A percentile compares a stretch with the other conserved stretches of the same genome.
Evolutionary conservation across 306 rosid genomes (phyloP).

Genomic region (Cucumis cinereus): DNA sequence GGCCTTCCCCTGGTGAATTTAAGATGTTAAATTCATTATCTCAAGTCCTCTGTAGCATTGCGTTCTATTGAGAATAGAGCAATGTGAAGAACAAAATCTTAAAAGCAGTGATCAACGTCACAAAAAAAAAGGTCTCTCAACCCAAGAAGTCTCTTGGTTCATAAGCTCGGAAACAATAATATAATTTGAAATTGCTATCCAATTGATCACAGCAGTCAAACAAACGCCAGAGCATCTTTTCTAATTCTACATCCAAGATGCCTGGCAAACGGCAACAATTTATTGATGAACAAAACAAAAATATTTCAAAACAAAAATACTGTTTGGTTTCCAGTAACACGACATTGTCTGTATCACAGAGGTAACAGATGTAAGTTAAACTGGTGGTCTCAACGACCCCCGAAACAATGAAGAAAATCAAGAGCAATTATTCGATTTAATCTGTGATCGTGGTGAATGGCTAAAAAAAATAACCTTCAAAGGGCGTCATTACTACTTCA

Average conservation of each 20-base stretch:
- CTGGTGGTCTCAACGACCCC: not conserved
- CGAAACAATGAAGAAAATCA: slow-evolving; percentile 1
- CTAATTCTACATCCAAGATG: not conserved
- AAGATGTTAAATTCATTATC: not conserved
- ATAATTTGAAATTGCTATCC: not conserved
- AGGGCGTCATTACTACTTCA: slow-evolving; percentile 39
- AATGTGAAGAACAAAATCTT: not conserved
- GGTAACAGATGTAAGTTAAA: not conserved
- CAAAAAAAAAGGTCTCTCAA: too few relatives aligned
- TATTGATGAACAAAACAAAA: not conserved
- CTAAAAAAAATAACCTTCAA: not conserved
- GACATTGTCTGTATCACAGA: not conserved
- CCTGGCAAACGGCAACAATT: not conserved
- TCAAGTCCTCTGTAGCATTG: not conserved
- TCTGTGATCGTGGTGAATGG: not conserved
- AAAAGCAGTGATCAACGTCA: too few relatives aligned
- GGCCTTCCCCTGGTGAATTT: not conserved
- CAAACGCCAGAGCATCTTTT: not conserved
- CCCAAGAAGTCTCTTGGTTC: not conserved
- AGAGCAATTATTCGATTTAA: slow-evolving; percentile 4
- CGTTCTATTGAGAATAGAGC: not conserved
- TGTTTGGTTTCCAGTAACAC: not conserved
- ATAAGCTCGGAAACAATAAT: not conserved
- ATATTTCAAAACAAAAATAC: not conserved
- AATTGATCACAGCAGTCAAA: not conserved